These are phyloP conservation scores for Biscogniauxia mediterranea DNA, from an alignment of 2,329 filamentous ascomycete species.

Conservation along the genomic window DNA sequence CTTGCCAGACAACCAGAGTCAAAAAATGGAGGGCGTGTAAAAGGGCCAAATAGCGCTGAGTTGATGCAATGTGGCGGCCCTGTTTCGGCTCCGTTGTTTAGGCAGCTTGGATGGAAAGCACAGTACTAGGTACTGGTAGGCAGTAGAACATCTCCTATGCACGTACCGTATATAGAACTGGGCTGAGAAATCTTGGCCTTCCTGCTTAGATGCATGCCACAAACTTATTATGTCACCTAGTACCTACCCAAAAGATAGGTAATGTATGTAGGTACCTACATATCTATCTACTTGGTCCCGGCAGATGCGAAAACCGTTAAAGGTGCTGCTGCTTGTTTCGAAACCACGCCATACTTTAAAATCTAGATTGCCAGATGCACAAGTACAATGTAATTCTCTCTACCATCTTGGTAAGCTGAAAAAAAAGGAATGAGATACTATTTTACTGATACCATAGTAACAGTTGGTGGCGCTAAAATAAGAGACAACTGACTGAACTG, in stretches of 20 bases:
- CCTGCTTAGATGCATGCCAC: background rate
- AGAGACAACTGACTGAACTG: no score
- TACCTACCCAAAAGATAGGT: no score
- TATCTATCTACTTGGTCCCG: background rate
- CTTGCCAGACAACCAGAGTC: background rate
- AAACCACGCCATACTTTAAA: background rate
- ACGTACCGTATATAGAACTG: background rate
- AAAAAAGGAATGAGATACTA: background rate
- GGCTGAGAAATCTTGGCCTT: background rate
- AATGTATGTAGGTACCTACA: background rate
- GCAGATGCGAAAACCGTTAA: background rate
- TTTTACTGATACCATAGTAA: no score
- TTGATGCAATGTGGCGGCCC: background rate
- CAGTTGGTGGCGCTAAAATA: no score
- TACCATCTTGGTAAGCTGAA: background rate
- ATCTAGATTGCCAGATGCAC: background rate
- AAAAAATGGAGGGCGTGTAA: background rate
- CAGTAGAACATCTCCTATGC: background rate
- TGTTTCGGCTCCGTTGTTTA: background rate
- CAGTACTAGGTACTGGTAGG: no score
- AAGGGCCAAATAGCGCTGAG: background rate
- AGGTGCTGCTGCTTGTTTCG: background rate
- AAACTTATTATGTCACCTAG: background rate
- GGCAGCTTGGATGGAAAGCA: background rate
- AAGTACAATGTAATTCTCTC: background rate